These are phyloP conservation scores for Globisporangium lucens DNA, from an alignment of 352 stramenopile genomes.

Conservation along the genomic window DNA sequence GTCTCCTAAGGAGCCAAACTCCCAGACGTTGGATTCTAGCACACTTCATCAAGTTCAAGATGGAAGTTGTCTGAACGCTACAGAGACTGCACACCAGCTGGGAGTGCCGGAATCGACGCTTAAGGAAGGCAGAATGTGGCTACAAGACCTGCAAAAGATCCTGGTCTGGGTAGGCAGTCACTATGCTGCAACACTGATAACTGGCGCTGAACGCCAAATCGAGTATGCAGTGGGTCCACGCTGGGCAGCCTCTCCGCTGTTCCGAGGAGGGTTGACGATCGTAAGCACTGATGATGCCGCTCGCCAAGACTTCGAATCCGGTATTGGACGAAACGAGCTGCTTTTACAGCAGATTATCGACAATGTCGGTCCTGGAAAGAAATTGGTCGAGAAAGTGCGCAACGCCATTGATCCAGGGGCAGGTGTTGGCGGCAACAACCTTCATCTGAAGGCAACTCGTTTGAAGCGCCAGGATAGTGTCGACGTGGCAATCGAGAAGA, in stretches of 20 bases:
- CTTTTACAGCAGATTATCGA: conserved; percentile 76
- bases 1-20: background rate
- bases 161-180: conserved; percentile 56
- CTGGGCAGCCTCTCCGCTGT: conserved; percentile 54
- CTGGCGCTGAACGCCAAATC: conserved; percentile 25
- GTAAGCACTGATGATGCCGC: background rate
- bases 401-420: conserved; percentile 56
- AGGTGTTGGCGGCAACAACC: conserved; percentile 37
- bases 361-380: conserved; percentile 70
- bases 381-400: conserved; percentile 78
- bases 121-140: conserved; percentile 37
- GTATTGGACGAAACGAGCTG: conserved; percentile 36
- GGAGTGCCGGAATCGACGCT: conserved; percentile 20
- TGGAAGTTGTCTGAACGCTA: background rate
- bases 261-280: conserved; percentile 34
- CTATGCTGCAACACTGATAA: conserved; percentile 59
- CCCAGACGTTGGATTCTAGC: background rate
- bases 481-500: conserved; percentile 81
- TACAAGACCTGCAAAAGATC: conserved; percentile 67
- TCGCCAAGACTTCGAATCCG: conserved; percentile 1
- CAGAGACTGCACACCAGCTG: background rate
- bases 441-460: conserved; percentile 53
- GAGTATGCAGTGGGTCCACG: conserved; percentile 26
- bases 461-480: conserved; percentile 84
- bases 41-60: background rate